Conservation (phyloP, 2,329 filamentous ascomycete species). For the Aspergillus costaricaensis region DNA sequence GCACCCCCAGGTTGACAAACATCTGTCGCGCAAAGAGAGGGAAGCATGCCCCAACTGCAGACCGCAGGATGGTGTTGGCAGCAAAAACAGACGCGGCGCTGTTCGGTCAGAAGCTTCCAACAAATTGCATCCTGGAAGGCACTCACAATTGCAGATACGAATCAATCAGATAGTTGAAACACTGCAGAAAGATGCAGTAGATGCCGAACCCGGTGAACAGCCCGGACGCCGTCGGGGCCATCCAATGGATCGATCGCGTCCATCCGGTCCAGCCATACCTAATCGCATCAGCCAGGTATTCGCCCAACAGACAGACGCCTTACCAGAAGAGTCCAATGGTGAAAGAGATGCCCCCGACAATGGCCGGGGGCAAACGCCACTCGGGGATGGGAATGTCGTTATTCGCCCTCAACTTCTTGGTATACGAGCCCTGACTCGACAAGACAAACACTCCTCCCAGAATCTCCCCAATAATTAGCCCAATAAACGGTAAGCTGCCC, state of each 20-base stretch:
- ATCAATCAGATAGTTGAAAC: slow-evolving; percentile 44
- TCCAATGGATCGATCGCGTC: slow-evolving; percentile 36
- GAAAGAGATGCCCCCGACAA: slow-evolving; percentile 36
- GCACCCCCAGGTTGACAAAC: slow-evolving; percentile 40
- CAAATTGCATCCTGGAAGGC: not conserved
- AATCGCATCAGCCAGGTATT: not conserved
- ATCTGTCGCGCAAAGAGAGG: slow-evolving; percentile 41
- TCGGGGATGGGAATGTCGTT: slow-evolving; percentile 34
- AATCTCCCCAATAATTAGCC: slow-evolving; percentile 34
- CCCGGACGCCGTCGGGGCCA: slow-evolving; percentile 38
- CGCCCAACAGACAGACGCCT: not conserved
- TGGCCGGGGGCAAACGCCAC: slow-evolving; percentile 35
- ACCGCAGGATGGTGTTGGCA: slow-evolving; percentile 42
- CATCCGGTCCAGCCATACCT: slow-evolving; percentile 40
- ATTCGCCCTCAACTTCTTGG: slow-evolving; percentile 33
- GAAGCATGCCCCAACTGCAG: slow-evolving; percentile 37
- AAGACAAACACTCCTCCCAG: slow-evolving; percentile 31
- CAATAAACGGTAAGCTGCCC: slow-evolving; percentile 31
- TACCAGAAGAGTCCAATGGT: slow-evolving; percentile 40
- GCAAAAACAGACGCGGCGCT: slow-evolving; percentile 43
- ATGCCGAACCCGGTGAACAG: slow-evolving; percentile 36
- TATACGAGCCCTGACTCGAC: slow-evolving; percentile 28
- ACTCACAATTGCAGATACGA: slow-evolving; percentile 44
- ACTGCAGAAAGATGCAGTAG: slow-evolving; percentile 36
- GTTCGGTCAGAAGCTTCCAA: slow-evolving; percentile 13